Base-by-base conservation (phyloP, 768 basidiomycete genomes). In the Piloderma croceum region DNA sequence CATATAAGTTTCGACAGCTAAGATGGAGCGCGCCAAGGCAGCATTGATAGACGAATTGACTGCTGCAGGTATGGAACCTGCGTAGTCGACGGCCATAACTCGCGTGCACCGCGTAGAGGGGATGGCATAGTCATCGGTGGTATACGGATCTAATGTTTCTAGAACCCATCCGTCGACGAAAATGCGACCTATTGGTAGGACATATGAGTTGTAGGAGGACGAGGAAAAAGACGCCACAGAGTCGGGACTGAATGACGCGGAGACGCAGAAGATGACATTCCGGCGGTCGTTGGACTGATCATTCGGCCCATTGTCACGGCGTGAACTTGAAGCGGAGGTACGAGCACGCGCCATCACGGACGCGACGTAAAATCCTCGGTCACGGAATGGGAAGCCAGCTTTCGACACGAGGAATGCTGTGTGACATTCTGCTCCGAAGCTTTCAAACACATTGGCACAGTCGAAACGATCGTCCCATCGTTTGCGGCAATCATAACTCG, bases 121-220 rank as follows among this genome's bases (percentile, higher is more conserved):
- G 33, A 98, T 94, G 10, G 90, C 77, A 55, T 91, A 94, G 48
- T 90, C 90, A 61, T 94, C 91, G 45, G 82, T 83, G 18, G 90
- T 85, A 50, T 97, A 97, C 0, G 93, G 92, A 55, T 98, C 94
- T 34, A 98, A 74, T 3, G 94, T 97, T 67, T 99, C 92, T 52
- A 96, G 63, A 23, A 94, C 80, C 96, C 96, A 99, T 2, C 87
- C 94, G 53, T 97, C 92, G 5, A 99, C 65, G 48, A 87, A 81
- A 24, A 90, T 69, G 11, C 85, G 78, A 2, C 91, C 94, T 12
- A 88, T 68, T 1, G 90, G 88, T 7, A 90, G 71, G 1, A 43
- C 53, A 38, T 77, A 76, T 0, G 89, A 69, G 59, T 98, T 97
- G 59, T 87, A 84, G 56, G 88, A 90, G 6, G 62, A 55, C 2